phyloP scores from a whole-genome alignment of 164 flowering plant species.

The Tetracentron sinense region DNA sequence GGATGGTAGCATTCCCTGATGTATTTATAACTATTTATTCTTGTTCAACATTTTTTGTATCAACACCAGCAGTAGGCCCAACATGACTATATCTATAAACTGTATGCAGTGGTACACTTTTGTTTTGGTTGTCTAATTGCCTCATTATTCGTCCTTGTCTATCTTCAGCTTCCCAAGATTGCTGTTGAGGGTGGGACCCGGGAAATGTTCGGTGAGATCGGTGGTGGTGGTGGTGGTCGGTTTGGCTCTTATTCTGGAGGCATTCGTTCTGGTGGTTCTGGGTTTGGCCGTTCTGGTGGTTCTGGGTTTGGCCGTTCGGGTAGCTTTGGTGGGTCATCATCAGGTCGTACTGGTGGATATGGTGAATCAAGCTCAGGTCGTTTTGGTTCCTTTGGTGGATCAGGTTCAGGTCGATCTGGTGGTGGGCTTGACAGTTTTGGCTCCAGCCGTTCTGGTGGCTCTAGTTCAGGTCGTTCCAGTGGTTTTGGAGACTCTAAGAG shows the following conservation, averaged over 20 bases:
- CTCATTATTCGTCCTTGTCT: background rate
- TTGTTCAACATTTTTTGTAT: too few species aligned
- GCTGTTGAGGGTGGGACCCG: slow-evolving; percentile 37
- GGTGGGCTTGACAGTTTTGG: slow-evolving; percentile 22
- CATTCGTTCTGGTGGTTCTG: slow-evolving; percentile 31
- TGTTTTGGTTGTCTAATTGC: background rate
- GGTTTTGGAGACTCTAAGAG: too few species aligned
- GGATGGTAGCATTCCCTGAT: too few species aligned
- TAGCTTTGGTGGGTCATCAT: slow-evolving; percentile 22
- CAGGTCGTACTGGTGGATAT: slow-evolving; percentile 24
- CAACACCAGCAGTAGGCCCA: too few species aligned
- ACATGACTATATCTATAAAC: background rate
- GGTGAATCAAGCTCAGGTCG: slow-evolving; percentile 33
- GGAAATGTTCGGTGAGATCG: slow-evolving; percentile 39
- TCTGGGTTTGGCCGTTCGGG: slow-evolving; percentile 33
- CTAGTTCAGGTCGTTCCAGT: slow-evolving; percentile 30
- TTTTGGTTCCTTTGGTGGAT: slow-evolving; percentile 31
- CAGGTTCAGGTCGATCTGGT: slow-evolving; percentile 30
- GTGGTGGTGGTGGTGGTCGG: slow-evolving; percentile 32
- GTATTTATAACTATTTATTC: too few species aligned
- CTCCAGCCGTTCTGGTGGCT: slow-evolving; percentile 13
- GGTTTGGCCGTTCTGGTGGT: slow-evolving; percentile 19
- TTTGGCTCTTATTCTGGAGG: slow-evolving; percentile 30
- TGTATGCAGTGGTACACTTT: too few species aligned
- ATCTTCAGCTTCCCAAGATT: slow-evolving; percentile 64